Percentiles rank a stretch among this genome's conserved stretches.
These are phyloP conservation scores for Tricholoma bakamatsutake DNA, from an alignment of 768 basidiomycete species.

Conservation along the genomic window DNA sequence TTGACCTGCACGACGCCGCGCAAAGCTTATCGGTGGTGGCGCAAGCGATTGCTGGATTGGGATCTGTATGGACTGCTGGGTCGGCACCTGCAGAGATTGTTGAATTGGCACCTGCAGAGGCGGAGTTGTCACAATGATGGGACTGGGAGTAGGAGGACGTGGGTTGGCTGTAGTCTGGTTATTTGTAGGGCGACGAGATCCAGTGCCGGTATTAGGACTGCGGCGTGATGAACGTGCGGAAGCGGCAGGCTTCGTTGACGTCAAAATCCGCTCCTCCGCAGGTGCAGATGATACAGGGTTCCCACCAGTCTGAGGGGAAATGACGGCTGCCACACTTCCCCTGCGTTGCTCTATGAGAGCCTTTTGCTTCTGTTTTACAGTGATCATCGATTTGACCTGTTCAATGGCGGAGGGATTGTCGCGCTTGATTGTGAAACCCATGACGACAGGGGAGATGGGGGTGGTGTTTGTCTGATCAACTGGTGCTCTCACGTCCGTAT, in stretches of 20 bases:
- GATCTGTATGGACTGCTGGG: conserved; percentile 19
- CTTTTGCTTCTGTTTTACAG: conserved; percentile 67
- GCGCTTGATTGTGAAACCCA: conserved; percentile 51
- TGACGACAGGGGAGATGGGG: conserved; percentile 62
- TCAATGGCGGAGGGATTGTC: conserved; percentile 57
- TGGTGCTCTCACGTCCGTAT: conserved; percentile 43
- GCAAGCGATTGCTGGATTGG: conserved; percentile 42
- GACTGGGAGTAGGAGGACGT: conserved; percentile 29
- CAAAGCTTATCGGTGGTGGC: conserved; percentile 72
- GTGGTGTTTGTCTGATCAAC: conserved; percentile 42
- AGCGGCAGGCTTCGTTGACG: conserved; percentile 18
- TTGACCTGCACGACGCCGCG: conserved; percentile 64
- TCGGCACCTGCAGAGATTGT: conserved; percentile 19
- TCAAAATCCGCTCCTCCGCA: conserved; percentile 20
- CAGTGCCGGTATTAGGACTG: conserved; percentile 30
- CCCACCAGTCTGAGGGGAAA: conserved; percentile 26
- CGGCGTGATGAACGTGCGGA: conserved; percentile 27
- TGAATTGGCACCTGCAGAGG: conserved; percentile 18
- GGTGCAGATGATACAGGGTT: conserved; percentile 23
- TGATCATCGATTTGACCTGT: conserved; percentile 56
- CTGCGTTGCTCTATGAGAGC: conserved; percentile 65
- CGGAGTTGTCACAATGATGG: conserved; percentile 23
- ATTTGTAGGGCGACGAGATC: conserved; percentile 22
- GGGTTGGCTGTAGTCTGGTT: conserved; percentile 15
- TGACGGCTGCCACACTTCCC: conserved; percentile 44